Evolutionary conservation across 768 basidiomycete genomes (phyloP).

Genomic region (Mycena albidolilacea): DNA sequence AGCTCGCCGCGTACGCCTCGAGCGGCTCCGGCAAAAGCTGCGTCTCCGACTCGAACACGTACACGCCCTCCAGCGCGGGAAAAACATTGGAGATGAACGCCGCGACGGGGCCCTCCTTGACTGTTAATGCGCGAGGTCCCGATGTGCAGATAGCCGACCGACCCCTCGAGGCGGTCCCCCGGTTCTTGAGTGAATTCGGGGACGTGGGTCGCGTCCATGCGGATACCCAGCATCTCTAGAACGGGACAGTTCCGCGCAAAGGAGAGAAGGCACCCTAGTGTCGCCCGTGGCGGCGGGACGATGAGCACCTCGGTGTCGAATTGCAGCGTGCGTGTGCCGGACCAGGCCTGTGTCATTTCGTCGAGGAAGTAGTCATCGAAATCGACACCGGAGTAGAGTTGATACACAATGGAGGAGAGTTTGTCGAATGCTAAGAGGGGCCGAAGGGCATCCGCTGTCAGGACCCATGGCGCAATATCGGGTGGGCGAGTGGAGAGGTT

Average conservation of each 20-base stretch:
- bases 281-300: constrained; percentile 6
- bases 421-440: constrained; percentile 19
- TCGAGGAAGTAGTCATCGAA: constrained; percentile 21
- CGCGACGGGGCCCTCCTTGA: background rate
- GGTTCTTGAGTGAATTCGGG: constrained; percentile 21
- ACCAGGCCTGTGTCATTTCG: constrained; percentile 25
- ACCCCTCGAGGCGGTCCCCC: background rate
- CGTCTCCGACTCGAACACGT: background rate
- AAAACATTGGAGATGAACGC: constrained; percentile 34
- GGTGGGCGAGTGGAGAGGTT: background rate
- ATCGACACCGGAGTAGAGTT: constrained; percentile 9
- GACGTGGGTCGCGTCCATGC: constrained; percentile 10
- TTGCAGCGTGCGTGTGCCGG: background rate
- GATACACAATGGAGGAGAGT: background rate
- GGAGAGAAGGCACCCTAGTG: constrained; percentile 19
- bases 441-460: constrained; percentile 19
- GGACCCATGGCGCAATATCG: constrained; percentile 2
- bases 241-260: constrained; percentile 19
- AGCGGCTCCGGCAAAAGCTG: background rate
- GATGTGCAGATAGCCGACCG: constrained; percentile 4
- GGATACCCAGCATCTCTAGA: background rate
- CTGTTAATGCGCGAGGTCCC: constrained; percentile 17
- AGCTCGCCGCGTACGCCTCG: background rate
- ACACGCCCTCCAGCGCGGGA: constrained; percentile 5
- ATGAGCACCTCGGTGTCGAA: constrained; percentile 1